Percentiles rank a stretch among this genome's conserved stretches.
These are phyloP conservation scores for Dioscorea zingiberensis DNA, from an alignment of 106 monocot genomes.

Conservation along the genomic window DNA sequence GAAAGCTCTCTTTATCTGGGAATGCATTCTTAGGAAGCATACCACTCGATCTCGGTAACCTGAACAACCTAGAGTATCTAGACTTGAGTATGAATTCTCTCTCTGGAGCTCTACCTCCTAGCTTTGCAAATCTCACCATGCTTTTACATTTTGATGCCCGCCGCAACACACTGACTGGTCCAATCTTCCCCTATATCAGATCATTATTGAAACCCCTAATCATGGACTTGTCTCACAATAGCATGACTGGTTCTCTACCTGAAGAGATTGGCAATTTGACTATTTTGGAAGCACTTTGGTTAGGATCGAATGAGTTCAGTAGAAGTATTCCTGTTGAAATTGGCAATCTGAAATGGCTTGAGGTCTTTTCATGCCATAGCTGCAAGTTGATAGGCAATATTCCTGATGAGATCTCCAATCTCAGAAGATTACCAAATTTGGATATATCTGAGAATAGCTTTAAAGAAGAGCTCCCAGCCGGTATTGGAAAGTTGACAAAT, in stretches of 20 bases:
- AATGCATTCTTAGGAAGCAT: slow-evolving; percentile 61
- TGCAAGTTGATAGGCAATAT: slow-evolving; percentile 69
- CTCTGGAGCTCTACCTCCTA: slow-evolving; percentile 44
- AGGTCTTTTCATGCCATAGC: slow-evolving; percentile 32
- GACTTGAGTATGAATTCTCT: slow-evolving; percentile 63
- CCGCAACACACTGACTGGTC: slow-evolving; percentile 54
- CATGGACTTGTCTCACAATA: slow-evolving; percentile 77
- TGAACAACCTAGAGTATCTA: slow-evolving; percentile 46
- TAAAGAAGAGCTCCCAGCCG: slow-evolving; percentile 47
- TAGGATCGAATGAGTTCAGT: slow-evolving; percentile 60
- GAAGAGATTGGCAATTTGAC: slow-evolving; percentile 47
- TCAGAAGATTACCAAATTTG: slow-evolving; percentile 50
- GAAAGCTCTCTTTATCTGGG: slow-evolving; percentile 37
- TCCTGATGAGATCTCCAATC: slow-evolving; percentile 49
- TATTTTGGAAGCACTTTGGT: slow-evolving; percentile 46
- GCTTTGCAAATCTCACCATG: slow-evolving; percentile 55
- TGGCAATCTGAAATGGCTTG: slow-evolving; percentile 54
- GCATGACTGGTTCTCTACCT: slow-evolving; percentile 53
- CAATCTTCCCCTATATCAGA: slow-evolving; percentile 54
- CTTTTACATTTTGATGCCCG: slow-evolving; percentile 67
- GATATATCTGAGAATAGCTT: slow-evolving; percentile 78
- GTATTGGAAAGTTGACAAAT: slow-evolving; percentile 61
- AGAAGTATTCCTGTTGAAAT: slow-evolving; percentile 73
- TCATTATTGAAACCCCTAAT: slow-evolving; percentile 39
- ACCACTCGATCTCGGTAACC: slow-evolving; percentile 46